phyloP scores from a whole-genome alignment of 1,139 yeast genomes.

The Pichia sp. region DNA sequence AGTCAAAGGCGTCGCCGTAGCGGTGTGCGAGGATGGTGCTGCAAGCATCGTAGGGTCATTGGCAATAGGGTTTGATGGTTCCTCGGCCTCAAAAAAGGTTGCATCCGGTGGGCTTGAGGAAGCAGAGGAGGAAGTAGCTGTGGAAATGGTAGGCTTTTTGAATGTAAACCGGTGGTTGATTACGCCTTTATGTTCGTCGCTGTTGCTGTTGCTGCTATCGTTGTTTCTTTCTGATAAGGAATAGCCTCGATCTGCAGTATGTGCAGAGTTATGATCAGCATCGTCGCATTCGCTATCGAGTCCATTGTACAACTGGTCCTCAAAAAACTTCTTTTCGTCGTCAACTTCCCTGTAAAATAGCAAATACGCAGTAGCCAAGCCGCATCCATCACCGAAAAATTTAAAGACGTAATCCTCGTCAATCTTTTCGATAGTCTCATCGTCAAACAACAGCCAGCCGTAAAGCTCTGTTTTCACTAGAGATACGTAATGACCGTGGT shows the following conservation, averaged over 20 bases:
- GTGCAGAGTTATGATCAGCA: not conserved
- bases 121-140: not conserved
- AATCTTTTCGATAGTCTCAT: conserved; percentile 88
- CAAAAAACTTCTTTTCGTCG: conserved; percentile 28
- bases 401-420: conserved; percentile 78
- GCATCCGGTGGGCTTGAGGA: not conserved
- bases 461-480: conserved; percentile 72
- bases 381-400: conserved; percentile 86
- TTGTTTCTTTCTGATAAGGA: no score
- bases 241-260: no score
- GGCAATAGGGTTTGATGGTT: not conserved
- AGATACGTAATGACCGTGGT: conserved; percentile 94
- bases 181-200: not conserved
- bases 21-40: not conserved
- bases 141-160: not conserved
- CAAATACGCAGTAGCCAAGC: conserved; percentile 88
- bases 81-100: no score
- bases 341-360: conserved; percentile 60
- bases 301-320: conserved; percentile 28
- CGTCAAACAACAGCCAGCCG: conserved; percentile 92
- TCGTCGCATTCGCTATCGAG: conserved; percentile 20
- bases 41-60: not conserved
- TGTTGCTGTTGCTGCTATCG: not conserved
- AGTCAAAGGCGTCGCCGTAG: not conserved
- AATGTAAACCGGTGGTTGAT: not conserved